These are phyloP conservation scores for Truncatella angustata DNA, from an alignment of 2,329 filamentous ascomycete genomes.

Conservation along the genomic window DNA sequence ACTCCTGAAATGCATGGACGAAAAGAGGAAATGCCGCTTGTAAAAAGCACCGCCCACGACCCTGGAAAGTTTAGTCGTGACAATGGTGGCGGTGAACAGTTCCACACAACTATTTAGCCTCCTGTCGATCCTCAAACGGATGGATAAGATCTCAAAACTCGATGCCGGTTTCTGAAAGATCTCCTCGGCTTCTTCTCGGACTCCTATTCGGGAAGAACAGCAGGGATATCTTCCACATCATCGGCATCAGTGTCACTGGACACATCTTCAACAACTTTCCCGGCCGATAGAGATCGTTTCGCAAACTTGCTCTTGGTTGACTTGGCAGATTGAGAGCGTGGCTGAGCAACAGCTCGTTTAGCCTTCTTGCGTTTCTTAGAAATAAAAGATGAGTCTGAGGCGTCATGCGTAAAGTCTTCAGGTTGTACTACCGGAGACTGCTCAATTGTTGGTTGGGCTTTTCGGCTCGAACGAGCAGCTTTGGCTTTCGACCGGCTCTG, in stretches of 20 bases:
- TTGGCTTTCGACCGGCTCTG: neutral
- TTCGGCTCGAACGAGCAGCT: neutral
- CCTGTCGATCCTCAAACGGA: no score
- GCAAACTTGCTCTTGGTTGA: neutral
- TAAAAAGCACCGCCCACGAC: no score
- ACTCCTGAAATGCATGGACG: no score
- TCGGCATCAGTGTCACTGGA: constrained; percentile 32
- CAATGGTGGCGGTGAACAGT: no score
- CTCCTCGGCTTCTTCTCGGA: neutral
- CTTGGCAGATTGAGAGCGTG: neutral
- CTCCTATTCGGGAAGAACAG: constrained; percentile 13
- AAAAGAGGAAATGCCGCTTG: no score
- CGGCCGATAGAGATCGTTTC: constrained; percentile 1
- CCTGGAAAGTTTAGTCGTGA: no score
- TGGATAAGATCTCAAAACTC: no score
- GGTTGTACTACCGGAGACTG: neutral
- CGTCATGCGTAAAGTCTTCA: neutral
- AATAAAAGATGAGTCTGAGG: neutral
- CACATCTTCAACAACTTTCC: constrained; percentile 12
- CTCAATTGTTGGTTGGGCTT: neutral
- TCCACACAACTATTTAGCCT: no score
- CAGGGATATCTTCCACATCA: constrained; percentile 28
- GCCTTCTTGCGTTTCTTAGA: neutral
- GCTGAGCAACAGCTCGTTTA: neutral
- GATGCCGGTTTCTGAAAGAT: neutral